These are phyloP conservation scores for Dendrobium huoshanense DNA, from an alignment of 106 monocot species.

Conservation along the genomic window DNA sequence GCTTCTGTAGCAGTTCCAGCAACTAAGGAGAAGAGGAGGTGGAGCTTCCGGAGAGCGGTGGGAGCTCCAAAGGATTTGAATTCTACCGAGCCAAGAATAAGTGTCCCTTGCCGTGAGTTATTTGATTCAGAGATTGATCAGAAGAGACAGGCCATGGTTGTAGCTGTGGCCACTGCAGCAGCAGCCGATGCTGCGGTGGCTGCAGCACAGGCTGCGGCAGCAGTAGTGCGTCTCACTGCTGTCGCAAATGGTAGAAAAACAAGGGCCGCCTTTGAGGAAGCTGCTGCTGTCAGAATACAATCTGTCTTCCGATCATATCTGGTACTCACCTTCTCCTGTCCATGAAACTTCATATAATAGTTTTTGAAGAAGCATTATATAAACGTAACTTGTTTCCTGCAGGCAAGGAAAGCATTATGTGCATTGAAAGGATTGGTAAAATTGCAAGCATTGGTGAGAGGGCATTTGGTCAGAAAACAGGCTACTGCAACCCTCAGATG, in stretches of 20 bases:
- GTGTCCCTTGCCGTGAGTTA: background rate
- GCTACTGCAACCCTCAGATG: constrained; percentile 38
- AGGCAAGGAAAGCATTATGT: constrained; percentile 69
- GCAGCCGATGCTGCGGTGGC: constrained; percentile 48
- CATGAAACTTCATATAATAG: background rate
- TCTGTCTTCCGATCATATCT: constrained; percentile 47
- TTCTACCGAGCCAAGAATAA: background rate
- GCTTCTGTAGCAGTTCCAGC: background rate
- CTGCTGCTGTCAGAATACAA: constrained; percentile 55
- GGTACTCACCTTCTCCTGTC: constrained; percentile 27
- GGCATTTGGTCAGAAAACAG: constrained; percentile 57
- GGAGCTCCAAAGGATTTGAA: constrained; percentile 13
- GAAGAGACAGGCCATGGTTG: constrained; percentile 28
- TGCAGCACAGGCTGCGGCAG: constrained; percentile 49
- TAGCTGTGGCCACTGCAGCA: constrained; percentile 39
- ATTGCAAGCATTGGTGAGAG: constrained; percentile 67
- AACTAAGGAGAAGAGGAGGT: constrained; percentile 52
- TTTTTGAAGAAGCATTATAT: background rate
- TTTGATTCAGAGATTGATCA: constrained; percentile 21
- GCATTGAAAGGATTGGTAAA: constrained; percentile 65
- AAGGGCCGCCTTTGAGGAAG: constrained; percentile 16
- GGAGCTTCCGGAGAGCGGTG: constrained; percentile 44
- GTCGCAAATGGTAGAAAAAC: background rate
- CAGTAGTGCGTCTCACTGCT: constrained; percentile 28
- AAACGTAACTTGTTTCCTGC: constrained; percentile 4